Conservation (phyloP, 306 rosid species). For the Castanea mollissima region DNA sequence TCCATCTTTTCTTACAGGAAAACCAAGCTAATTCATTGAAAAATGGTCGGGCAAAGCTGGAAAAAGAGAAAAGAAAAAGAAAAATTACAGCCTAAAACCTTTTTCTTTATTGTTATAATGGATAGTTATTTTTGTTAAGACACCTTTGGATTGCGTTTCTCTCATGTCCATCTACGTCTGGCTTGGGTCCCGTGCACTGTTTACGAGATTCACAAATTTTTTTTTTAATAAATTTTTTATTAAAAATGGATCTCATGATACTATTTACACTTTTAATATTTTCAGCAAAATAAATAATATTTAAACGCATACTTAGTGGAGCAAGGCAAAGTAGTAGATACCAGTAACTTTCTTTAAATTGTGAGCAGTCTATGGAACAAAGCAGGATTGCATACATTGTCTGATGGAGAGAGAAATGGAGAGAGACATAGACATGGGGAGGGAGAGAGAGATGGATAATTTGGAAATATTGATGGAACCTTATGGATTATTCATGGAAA, state of each 20-base stretch:
- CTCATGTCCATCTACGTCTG: no score
- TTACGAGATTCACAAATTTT: no score
- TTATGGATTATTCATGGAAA: not conserved
- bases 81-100: not conserved
- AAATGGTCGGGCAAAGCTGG: not conserved
- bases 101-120: no score
- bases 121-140: no score
- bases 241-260: no score
- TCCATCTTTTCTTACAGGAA: not conserved
- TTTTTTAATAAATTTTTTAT: no score
- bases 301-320: no score
- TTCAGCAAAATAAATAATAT: no score
- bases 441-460: not conserved
- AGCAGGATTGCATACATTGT: not conserved
- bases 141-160: no score
- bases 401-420: not conserved
- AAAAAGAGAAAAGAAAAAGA: not conserved
- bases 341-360: not conserved
- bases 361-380: not conserved
- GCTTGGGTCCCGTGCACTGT: no score
- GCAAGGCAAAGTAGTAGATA: slow-evolving; percentile 19
- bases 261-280: no score
- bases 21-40: not conserved
- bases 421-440: no score
- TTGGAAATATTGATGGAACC: not conserved